A percentile compares a stretch with the other conserved stretches of the same genome.
These are phyloP conservation scores for Colletotrichum lupini DNA, from an alignment of 2,329 filamentous ascomycete genomes.

Conservation along the genomic window DNA sequence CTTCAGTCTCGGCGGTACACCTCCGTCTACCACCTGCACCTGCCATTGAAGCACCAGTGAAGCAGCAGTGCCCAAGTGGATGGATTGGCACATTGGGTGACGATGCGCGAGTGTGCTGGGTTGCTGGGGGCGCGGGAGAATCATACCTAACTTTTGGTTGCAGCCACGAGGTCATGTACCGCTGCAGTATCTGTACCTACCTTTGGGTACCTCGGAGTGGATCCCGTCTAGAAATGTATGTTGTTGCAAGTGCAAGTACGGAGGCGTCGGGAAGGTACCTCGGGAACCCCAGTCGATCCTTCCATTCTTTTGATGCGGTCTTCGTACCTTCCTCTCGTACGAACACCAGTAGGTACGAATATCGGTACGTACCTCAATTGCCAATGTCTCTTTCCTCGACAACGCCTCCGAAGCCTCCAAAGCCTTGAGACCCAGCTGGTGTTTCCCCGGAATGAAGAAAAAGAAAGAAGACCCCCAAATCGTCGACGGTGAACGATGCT, in stretches of 20 bases:
- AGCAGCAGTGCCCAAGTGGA: constrained; percentile 2
- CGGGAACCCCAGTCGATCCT: background rate
- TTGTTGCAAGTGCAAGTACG: background rate
- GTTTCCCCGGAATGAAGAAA: constrained; percentile 32
- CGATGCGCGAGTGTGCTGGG: background rate
- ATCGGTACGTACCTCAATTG: background rate
- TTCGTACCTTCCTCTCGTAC: background rate
- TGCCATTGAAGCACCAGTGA: background rate
- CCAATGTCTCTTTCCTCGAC: background rate
- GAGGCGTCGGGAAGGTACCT: background rate
- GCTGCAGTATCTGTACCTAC: constrained; percentile 24
- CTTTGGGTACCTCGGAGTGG: background rate
- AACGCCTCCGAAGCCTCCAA: constrained; percentile 7
- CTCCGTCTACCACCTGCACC: background rate
- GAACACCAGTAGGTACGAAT: no score
- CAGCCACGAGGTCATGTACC: constrained; percentile 34
- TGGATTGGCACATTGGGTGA: background rate
- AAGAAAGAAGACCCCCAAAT: constrained; percentile 13
- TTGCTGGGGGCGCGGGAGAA: constrained; percentile 15
- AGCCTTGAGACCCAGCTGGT: constrained; percentile 18
- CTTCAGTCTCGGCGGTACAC: background rate
- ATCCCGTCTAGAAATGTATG: background rate
- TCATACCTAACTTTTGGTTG: constrained; percentile 10
- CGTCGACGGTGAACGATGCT: background rate
- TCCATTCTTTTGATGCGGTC: background rate